Percentiles rank a stretch among this genome's conserved stretches.
Evolutionary conservation across 768 basidiomycete genomes (phyloP).

Genomic region (Xerocomellus chrysenteron): DNA sequence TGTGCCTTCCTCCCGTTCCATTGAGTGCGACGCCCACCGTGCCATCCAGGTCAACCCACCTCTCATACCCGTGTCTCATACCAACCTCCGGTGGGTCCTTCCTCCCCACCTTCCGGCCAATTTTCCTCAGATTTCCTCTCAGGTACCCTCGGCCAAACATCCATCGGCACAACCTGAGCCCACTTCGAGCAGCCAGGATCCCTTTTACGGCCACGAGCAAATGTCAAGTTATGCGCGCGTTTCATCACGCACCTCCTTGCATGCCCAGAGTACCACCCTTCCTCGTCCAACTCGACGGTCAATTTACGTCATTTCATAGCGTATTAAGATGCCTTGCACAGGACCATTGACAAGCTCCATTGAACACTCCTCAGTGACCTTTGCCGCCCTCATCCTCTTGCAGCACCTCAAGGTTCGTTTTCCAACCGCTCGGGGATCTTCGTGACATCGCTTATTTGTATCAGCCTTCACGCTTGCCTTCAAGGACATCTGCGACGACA

Average conservation of each 20-base stretch:
- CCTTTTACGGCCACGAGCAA: conserved; percentile 63
- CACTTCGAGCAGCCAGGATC: conserved; percentile 21
- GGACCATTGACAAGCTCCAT: conserved; percentile 53
- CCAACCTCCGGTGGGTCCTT: conserved; percentile 26
- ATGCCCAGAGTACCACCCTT: conserved; percentile 75
- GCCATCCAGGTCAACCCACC: no score
- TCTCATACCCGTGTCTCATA: conserved; percentile 18
- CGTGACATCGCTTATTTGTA: no score
- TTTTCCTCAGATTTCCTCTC: neutral
- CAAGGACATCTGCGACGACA: conserved; percentile 88
- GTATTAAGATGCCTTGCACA: conserved; percentile 53
- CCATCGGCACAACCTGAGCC: conserved; percentile 29
- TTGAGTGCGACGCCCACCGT: no score
- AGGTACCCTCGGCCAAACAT: conserved; percentile 30
- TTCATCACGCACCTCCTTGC: conserved; percentile 51
- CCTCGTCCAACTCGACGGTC: conserved; percentile 27
- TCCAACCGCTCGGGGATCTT: no score
- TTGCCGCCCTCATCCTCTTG: conserved; percentile 42
- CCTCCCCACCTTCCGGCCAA: neutral
- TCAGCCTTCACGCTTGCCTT: conserved; percentile 23
- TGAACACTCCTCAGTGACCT: conserved; percentile 5
- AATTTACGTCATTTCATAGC: conserved; percentile 59
- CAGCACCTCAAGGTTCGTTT: no score
- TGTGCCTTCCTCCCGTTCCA: no score
- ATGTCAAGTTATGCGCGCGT: conserved; percentile 64